Conservation (phyloP, 1,284 basidiomycete genomes). For the Cryptococcus sp. region DNA sequence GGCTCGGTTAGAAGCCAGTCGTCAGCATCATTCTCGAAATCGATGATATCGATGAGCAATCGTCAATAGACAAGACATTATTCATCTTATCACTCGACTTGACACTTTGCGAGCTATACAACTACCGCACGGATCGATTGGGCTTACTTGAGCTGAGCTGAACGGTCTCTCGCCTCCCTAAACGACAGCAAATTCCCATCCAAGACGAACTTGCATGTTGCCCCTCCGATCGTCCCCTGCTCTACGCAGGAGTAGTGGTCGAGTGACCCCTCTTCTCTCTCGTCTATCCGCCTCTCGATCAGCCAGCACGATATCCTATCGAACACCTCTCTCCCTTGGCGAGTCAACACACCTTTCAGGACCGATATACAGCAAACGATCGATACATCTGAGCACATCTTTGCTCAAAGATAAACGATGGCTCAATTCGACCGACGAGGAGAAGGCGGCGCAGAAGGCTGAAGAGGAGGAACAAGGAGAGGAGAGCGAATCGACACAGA, state of each 20-base stretch:
- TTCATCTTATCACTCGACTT: too few relatives aligned
- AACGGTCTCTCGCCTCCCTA: too few relatives aligned
- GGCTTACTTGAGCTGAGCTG: too few relatives aligned
- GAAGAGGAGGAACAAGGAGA: conserved; percentile 14
- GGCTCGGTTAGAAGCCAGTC: too few relatives aligned
- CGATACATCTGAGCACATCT: conserved; percentile 22
- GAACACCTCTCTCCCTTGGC: too few relatives aligned
- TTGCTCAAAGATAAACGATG: conserved; percentile 38
- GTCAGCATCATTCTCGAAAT: too few relatives aligned
- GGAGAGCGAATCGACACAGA: conserved; percentile 1
- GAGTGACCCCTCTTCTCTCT: conserved; percentile 6
- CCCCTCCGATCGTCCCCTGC: conserved; percentile 12
- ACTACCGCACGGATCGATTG: too few relatives aligned
- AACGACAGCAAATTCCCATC: too few relatives aligned
- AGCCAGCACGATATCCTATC: conserved; percentile 1
- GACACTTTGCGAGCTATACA: too few relatives aligned
- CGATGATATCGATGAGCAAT: not conserved
- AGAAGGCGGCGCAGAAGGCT: conserved; percentile 10
- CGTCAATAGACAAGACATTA: not conserved
- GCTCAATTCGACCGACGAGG: conserved; percentile 32
- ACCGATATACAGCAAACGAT: not conserved
- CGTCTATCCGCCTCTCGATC: not conserved
- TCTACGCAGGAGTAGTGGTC: conserved; percentile 9
- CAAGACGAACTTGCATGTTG: conserved; percentile 4
- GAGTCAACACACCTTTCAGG: too few relatives aligned